Evolutionary conservation across 306 rosid species (phyloP).

Genomic region (Crotalaria pallida): DNA sequence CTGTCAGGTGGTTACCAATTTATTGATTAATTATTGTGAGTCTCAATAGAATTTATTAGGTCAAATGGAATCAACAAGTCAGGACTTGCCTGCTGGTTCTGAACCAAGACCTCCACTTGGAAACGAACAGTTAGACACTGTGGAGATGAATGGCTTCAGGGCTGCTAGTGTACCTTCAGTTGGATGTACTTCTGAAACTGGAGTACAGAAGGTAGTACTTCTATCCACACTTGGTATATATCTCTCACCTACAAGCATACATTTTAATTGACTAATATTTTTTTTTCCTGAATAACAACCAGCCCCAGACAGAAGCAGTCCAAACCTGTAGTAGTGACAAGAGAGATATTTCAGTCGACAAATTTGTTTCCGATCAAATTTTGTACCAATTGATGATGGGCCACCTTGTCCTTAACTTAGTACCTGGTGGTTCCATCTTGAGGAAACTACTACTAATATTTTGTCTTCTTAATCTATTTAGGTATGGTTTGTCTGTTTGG

Average conservation of each 20-base stretch:
- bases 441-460: too few species aligned
- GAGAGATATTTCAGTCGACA: constrained; percentile 39
- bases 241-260: not conserved
- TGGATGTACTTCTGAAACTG: constrained; percentile 39
- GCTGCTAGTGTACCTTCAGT: constrained; percentile 31
- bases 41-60: constrained; percentile 34
- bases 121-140: constrained; percentile 43
- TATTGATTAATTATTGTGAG: not conserved
- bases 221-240: constrained; percentile 1
- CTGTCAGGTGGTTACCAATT: constrained; percentile 46
- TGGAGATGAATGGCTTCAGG: constrained; percentile 24
- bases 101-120: constrained; percentile 32
- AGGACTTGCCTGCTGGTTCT: constrained; percentile 43
- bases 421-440: too few species aligned
- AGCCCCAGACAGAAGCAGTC: constrained; percentile 31
- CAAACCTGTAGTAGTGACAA: constrained; percentile 31
- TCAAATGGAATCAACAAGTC: constrained; percentile 37
- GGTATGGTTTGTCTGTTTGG: too few species aligned
- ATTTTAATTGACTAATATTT: constrained; percentile 13
- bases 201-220: constrained; percentile 38
- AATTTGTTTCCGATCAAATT: constrained; percentile 38
- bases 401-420: too few species aligned
- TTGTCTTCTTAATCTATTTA: too few species aligned
- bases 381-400: too few species aligned
- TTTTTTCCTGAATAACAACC: constrained; percentile 19